These are phyloP conservation scores for Rosa persica DNA, from an alignment of 306 rosid species.

Conservation along the genomic window DNA sequence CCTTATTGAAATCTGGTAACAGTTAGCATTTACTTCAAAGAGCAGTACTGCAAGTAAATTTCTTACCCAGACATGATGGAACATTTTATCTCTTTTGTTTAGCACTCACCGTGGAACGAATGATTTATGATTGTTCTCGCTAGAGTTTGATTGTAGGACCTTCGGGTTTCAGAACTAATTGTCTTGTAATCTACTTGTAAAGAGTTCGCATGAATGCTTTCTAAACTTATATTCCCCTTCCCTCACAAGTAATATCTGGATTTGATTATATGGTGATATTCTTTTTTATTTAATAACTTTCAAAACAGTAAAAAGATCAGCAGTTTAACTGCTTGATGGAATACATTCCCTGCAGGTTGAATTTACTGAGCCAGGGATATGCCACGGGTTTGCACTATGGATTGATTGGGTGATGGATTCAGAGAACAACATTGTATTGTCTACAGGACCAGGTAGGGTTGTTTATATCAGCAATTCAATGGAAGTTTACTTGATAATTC, in stretches of 20 bases:
- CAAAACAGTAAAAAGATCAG: background rate
- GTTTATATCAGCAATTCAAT: constrained; percentile 7
- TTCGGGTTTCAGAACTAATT: background rate
- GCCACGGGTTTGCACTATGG: constrained; percentile 88
- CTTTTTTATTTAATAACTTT: background rate
- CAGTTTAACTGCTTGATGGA: constrained; percentile 17
- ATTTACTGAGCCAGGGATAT: constrained; percentile 58
- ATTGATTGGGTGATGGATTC: constrained; percentile 90
- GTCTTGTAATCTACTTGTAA: background rate
- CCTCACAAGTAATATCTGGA: background rate
- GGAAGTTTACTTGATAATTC: background rate
- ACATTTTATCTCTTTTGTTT: background rate
- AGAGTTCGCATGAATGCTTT: background rate
- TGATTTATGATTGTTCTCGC: background rate
- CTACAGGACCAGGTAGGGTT: constrained; percentile 83
- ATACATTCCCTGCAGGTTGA: constrained; percentile 48
- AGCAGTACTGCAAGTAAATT: background rate
- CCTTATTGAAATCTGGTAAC: background rate
- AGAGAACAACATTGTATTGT: constrained; percentile 52
- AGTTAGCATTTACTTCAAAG: background rate
- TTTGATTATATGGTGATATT: background rate
- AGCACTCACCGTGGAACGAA: background rate
- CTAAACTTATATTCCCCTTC: background rate
- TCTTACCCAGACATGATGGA: background rate
- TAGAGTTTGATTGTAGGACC: background rate